Percentiles rank a stretch among this genome's conserved stretches.
These are phyloP conservation scores for Dalechampia spathulata DNA, from an alignment of 441 rosid species.

Conservation along the genomic window DNA sequence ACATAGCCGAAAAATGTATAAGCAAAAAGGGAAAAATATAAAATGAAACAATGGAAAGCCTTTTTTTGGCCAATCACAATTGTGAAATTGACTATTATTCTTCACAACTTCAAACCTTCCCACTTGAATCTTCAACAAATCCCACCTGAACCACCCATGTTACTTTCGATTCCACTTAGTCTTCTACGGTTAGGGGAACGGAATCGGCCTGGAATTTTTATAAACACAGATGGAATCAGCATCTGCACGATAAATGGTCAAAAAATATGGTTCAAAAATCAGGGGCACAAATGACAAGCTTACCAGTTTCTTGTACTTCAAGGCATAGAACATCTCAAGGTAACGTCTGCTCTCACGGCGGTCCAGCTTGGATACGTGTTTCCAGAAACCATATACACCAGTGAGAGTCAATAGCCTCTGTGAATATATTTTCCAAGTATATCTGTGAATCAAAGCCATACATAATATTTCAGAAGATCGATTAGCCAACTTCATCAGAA, in stretches of 20 bases:
- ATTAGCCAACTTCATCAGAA: background rate
- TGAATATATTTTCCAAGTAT: constrained; percentile 90
- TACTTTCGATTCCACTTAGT: constrained; percentile 18
- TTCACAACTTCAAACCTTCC: constrained; percentile 15
- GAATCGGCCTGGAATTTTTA: constrained; percentile 62
- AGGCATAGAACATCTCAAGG: constrained; percentile 92
- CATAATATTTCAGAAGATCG: background rate
- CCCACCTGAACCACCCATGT: background rate
- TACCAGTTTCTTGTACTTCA: constrained; percentile 85
- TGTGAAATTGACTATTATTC: constrained; percentile 27
- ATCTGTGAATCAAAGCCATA: constrained; percentile 29
- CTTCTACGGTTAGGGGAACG: constrained; percentile 68
- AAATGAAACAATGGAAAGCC: constrained; percentile 8
- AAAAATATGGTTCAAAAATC: background rate
- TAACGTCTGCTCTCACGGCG: constrained; percentile 84
- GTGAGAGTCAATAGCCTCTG: constrained; percentile 84
- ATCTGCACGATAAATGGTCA: background rate
- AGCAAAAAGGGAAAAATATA: background rate
- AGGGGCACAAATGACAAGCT: background rate
- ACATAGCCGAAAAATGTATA: constrained; percentile 19
- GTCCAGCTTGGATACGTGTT: constrained; percentile 91
- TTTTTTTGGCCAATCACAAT: constrained; percentile 20
- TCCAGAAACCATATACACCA: constrained; percentile 95
- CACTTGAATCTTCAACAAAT: background rate
- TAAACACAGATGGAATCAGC: background rate